Percentiles rank a stretch among this genome's conserved stretches.
Evolutionary conservation across 1,139 yeast species (phyloP).

Genomic region (Keqinozyma sinolaborantium): DNA sequence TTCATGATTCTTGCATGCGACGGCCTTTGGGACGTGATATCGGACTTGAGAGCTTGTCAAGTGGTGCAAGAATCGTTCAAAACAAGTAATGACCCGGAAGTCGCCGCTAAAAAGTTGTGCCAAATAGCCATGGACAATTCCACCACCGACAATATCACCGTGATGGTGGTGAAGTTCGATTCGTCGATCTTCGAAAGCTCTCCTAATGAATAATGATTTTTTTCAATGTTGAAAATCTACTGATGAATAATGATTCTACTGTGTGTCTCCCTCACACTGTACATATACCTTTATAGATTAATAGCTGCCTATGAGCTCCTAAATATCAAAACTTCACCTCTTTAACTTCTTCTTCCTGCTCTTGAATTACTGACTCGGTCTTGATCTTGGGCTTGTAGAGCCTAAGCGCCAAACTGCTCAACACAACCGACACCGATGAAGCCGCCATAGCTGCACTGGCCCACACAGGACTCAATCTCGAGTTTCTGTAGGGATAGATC

Average conservation of each 20-base stretch:
- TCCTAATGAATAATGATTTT: constrained; percentile 8
- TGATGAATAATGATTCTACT: constrained; percentile 1
- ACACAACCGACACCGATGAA: constrained; percentile 56
- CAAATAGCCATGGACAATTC: constrained; percentile 74
- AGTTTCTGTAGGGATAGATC: constrained; percentile 50
- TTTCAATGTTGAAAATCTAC: constrained; percentile 1
- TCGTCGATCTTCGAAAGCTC: constrained; percentile 21
- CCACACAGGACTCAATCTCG: constrained; percentile 59
- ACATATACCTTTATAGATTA: too few relatives aligned
- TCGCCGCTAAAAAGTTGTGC: constrained; percentile 69
- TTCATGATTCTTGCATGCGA: constrained; percentile 89
- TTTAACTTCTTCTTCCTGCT: constrained; percentile 5
- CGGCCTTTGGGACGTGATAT: constrained; percentile 91
- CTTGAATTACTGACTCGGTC: constrained; percentile 12
- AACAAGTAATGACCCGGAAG: constrained; percentile 41
- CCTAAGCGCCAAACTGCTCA: constrained; percentile 51
- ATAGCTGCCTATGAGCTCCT: too few relatives aligned
- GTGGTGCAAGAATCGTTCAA: constrained; percentile 47
- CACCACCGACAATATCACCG: constrained; percentile 90
- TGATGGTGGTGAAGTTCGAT: constrained; percentile 75
- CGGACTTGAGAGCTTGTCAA: constrained; percentile 78
- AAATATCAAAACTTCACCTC: too few relatives aligned
- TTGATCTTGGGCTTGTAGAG: constrained; percentile 39
- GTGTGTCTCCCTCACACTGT: too few relatives aligned
- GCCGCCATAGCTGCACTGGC: constrained; percentile 67